Evolutionary conservation across 768 basidiomycete genomes (phyloP), one percentile per base, ranked within the genome.

Genomic region (Cyclocybe cylindracea): DNA sequence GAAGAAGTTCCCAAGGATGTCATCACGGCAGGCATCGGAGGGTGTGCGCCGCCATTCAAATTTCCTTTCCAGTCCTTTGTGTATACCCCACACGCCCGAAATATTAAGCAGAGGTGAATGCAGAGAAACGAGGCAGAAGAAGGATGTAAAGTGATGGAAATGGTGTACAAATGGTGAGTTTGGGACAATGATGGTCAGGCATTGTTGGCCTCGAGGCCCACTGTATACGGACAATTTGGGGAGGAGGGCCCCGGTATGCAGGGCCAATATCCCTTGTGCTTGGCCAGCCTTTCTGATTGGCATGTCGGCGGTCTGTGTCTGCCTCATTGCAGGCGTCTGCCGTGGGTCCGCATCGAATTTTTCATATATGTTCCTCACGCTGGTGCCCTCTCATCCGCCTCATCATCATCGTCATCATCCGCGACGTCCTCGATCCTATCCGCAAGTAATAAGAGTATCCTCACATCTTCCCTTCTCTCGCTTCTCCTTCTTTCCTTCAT

Each of bases 281-380:
- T 50, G 48, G 48, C 51, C 46, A n/a, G 19, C 31, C 29, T 37
- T 56, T 56, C 53, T 57, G 58, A 59, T 60, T 54, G 51, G 50
- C 57, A 50, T 55, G 51, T 59, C 54, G 50, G 54, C 44, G 45
- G 47, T 51, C 44, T 36, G 41, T 37, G 47, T 29, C 33, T 48
- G 59, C 59, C 59, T 60, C 59, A 37, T 60, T 60, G 59, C 55
- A 49, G 9, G 34, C 35, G 39, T 41, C 49, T 44, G 50, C 50
- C 49, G 41, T 39, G 39, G 50, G 50, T 50, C 32, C 24, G 24
- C 42, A 48, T 35, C 37, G 43, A 44, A 41, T 50, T 53, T 52
- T 54, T 49, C 46, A 54, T 47, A 31, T 55, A 60, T 56, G 52
- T 51, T 43, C 47, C 55, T 53, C 35, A 46, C 33, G 42, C 46